phyloP scores from a whole-genome alignment of 78 protist species.

The Dictyostelium firmibasis region DNA sequence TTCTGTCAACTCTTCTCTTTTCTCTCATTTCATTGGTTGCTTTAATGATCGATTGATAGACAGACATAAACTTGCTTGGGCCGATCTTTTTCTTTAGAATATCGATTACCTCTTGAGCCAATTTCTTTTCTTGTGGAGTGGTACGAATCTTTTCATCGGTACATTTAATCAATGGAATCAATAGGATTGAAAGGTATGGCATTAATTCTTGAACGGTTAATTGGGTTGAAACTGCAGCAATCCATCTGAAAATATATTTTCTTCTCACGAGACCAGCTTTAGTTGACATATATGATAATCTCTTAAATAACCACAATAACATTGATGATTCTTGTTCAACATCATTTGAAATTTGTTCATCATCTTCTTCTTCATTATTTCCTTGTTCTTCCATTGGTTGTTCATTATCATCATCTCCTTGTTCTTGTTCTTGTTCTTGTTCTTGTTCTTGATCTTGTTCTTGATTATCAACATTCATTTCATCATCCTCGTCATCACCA shows the following conservation, averaged over 20 bases:
- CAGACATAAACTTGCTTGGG: background rate
- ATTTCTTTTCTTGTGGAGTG: constrained; percentile 2
- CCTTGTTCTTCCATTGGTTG: background rate
- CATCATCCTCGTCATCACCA: background rate
- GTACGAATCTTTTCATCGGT: background rate
- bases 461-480: background rate
- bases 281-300: constrained; percentile 63
- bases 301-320: constrained; percentile 60
- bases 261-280: constrained; percentile 43
- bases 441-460: background rate
- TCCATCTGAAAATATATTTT: constrained; percentile 71
- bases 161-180: constrained; percentile 45
- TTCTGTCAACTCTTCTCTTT: constrained; percentile 20
- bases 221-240: constrained; percentile 44
- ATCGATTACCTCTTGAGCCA: constrained; percentile 43
- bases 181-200: constrained; percentile 1
- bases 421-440: background rate
- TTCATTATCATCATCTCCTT: background rate
- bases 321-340: constrained; percentile 23
- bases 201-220: background rate
- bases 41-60: background rate
- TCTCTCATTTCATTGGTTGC: background rate
- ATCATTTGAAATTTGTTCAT: background rate
- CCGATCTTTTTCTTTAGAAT: constrained; percentile 43
- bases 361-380: background rate